Conservation (phyloP, 2,329 filamentous ascomycete species). For the Diplodia intermedia region DNA sequence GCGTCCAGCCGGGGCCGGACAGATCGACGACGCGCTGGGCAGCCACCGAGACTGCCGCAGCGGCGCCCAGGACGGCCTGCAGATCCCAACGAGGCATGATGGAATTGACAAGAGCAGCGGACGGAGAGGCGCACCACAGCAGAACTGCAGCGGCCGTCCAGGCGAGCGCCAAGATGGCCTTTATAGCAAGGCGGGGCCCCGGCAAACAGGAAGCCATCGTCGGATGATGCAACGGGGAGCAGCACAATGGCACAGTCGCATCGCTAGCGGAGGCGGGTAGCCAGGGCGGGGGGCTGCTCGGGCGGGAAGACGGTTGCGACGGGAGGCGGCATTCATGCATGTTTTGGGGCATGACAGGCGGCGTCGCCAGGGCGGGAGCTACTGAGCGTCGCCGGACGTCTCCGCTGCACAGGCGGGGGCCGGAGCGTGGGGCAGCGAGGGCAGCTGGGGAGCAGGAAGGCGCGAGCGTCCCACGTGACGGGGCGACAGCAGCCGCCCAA, state of each 20-base stretch:
- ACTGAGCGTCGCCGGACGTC: slow-evolving; percentile 4
- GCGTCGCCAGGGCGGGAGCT: neutral
- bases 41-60: neutral
- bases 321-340: slow-evolving; percentile 7
- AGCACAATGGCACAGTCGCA: slow-evolving; percentile 19
- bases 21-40: slow-evolving; percentile 37
- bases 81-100: slow-evolving; percentile 19
- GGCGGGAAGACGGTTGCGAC: slow-evolving; percentile 14
- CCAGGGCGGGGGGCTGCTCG: neutral
- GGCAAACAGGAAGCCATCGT: neutral
- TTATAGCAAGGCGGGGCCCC: neutral
- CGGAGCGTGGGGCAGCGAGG: neutral
- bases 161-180: slow-evolving; percentile 9
- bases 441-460: neutral
- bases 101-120: slow-evolving; percentile 16
- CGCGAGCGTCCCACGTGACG: slow-evolving; percentile 21
- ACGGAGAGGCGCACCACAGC: neutral
- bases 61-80: slow-evolving; percentile 18
- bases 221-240: slow-evolving; percentile 10
- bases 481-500: neutral
- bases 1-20: slow-evolving; percentile 50
- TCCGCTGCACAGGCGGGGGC: slow-evolving; percentile 10
- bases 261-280: neutral
- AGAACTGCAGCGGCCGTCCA: neutral
- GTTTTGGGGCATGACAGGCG: neutral